These are phyloP conservation scores for Boletus reticuloceps DNA, from an alignment of 768 basidiomycete genomes.

Conservation along the genomic window DNA sequence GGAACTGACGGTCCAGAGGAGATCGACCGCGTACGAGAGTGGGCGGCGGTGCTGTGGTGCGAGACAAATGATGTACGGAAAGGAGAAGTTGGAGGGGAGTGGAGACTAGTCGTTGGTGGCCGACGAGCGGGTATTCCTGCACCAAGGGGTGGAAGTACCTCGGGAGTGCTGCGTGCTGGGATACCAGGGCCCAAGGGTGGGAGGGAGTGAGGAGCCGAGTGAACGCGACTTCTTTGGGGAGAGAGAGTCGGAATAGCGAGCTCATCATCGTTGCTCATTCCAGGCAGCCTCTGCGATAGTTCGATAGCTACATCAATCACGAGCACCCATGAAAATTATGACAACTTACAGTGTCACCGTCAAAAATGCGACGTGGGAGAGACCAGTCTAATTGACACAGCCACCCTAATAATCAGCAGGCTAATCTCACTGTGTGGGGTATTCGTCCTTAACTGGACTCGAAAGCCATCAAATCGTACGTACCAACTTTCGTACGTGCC, in stretches of 20 bases:
- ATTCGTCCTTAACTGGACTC: too few species aligned
- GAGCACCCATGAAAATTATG: too few species aligned
- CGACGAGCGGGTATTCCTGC: constrained; percentile 28
- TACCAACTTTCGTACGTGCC: too few species aligned
- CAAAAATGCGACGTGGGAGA: too few species aligned
- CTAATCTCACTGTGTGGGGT: too few species aligned
- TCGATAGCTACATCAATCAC: too few species aligned
- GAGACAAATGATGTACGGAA: constrained; percentile 26
- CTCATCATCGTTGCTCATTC: too few species aligned
- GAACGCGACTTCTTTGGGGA: constrained; percentile 26
- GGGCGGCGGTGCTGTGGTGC: constrained; percentile 4
- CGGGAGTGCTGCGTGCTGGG: constrained; percentile 15
- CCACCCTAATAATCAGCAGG: too few species aligned
- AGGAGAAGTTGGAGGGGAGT: constrained; percentile 32
- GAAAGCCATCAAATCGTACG: too few species aligned
- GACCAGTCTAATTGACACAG: too few species aligned
- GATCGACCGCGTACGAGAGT: constrained; percentile 33
- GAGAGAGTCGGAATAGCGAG: constrained; percentile 9
- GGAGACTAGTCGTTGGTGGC: constrained; percentile 20
- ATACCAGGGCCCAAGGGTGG: constrained; percentile 21
- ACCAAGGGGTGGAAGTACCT: constrained; percentile 21
- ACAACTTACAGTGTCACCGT: too few species aligned
- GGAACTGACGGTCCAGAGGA: constrained; percentile 28
- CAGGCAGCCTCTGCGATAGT: too few species aligned
- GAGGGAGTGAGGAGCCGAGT: constrained; percentile 21